phyloP scores from a whole-genome alignment of 2,329 filamentous ascomycete genomes.

The Pezicula carpinea region DNA sequence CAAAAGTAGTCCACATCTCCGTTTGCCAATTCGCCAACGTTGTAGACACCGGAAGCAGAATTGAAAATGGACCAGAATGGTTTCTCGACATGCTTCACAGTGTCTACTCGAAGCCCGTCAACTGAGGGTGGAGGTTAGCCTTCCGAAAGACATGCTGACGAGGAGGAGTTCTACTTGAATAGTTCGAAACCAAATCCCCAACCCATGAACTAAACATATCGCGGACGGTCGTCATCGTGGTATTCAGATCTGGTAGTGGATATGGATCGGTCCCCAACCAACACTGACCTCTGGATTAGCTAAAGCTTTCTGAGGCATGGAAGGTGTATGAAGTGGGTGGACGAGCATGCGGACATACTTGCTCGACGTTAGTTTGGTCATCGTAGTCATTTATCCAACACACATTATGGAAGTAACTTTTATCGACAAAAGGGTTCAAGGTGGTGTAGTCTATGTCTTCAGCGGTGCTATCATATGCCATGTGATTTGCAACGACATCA shows the following conservation, averaged over 20 bases:
- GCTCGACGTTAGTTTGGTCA: slow-evolving; percentile 27
- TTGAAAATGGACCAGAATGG: slow-evolving; percentile 52
- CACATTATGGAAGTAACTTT: slow-evolving; percentile 9
- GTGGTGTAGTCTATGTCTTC: slow-evolving; percentile 12
- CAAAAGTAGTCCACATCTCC: slow-evolving; percentile 43
- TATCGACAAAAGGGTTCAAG: slow-evolving; percentile 14
- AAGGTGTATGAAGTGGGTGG: background rate
- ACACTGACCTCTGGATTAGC: slow-evolving; percentile 4
- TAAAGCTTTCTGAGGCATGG: background rate
- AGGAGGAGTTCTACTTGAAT: slow-evolving; percentile 17
- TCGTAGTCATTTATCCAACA: slow-evolving; percentile 26
- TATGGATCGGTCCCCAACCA: slow-evolving; percentile 32
- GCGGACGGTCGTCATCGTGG: slow-evolving; percentile 33
- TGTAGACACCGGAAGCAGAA: slow-evolving; percentile 49
- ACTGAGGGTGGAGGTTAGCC: slow-evolving; percentile 9
- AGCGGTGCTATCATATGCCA: slow-evolving; percentile 22
- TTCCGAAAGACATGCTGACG: slow-evolving; percentile 10
- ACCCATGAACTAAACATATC: slow-evolving; percentile 35
- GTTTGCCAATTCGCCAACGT: slow-evolving; percentile 56
- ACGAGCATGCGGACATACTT: slow-evolving; percentile 3
- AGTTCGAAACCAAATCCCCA: slow-evolving; percentile 33
- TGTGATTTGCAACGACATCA: slow-evolving; percentile 46
- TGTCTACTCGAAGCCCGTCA: slow-evolving; percentile 45
- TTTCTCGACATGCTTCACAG: slow-evolving; percentile 38
- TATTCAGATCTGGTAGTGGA: slow-evolving; percentile 39